phyloP scores from a whole-genome alignment of 768 basidiomycete species.

The Agaricus blazei region DNA sequence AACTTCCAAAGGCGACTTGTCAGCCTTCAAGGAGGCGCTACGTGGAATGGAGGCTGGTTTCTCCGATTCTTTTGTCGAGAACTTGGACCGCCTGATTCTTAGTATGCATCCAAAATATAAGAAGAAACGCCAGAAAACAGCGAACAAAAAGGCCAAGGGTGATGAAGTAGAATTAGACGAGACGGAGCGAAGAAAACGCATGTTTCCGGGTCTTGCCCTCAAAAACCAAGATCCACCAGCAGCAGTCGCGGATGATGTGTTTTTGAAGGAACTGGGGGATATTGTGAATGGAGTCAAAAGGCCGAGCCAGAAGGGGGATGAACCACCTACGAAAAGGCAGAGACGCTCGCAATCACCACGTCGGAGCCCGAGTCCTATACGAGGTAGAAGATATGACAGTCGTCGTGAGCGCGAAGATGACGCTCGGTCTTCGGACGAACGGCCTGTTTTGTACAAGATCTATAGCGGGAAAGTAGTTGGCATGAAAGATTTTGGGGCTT shows the following conservation, averaged over 20 bases:
- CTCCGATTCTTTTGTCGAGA: constrained; percentile 86
- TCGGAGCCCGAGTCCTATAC: constrained; percentile 55
- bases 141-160: constrained; percentile 32
- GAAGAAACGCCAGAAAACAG: constrained; percentile 43
- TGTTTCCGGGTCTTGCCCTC: constrained; percentile 88
- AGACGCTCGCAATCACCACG: constrained; percentile 49
- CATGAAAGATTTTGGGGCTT: constrained; percentile 94
- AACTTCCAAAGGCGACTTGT: constrained; percentile 64
- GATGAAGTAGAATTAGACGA: constrained; percentile 42
- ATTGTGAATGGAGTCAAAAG: constrained; percentile 73
- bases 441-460: constrained; percentile 89
- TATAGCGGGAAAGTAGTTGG: constrained; percentile 84
- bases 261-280: constrained; percentile 87
- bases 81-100: constrained; percentile 90
- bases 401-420: constrained; percentile 29
- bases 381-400: constrained; percentile 47
- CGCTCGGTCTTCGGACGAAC: constrained; percentile 59
- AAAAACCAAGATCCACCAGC: constrained; percentile 68
- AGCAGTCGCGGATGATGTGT: constrained; percentile 65
- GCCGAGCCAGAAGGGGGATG: constrained; percentile 16
- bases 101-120: constrained; percentile 96
- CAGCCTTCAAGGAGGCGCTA: constrained; percentile 79
- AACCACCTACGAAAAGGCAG: constrained; percentile 56
- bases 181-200: constrained; percentile 69
- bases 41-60: constrained; percentile 76